Evolutionary conservation across 768 basidiomycete genomes (phyloP).

Genomic region (Gymnopilus dilepis): DNA sequence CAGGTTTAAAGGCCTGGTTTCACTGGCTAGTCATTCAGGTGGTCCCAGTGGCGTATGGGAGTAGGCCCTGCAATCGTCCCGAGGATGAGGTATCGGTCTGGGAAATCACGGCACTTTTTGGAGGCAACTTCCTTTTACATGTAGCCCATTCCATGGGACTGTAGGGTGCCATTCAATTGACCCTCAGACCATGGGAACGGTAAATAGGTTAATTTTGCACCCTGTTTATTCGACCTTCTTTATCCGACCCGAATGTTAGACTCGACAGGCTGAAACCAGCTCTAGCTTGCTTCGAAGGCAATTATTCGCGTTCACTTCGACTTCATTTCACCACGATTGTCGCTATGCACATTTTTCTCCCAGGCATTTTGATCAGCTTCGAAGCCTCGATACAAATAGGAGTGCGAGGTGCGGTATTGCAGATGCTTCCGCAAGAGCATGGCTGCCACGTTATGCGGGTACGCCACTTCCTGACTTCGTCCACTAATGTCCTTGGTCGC

Average conservation of each 20-base stretch:
- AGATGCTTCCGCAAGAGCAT: background rate
- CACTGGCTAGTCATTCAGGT: background rate
- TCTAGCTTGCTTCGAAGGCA: background rate
- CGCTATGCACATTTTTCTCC: background rate
- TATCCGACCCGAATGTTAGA: background rate
- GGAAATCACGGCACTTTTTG: constrained; percentile 2
- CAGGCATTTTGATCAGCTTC: background rate
- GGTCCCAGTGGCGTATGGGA: background rate
- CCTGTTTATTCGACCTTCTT: background rate
- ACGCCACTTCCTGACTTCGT: background rate
- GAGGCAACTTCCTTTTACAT: background rate
- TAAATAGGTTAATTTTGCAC: background rate
- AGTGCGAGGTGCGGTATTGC: background rate
- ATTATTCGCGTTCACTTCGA: too few species aligned
- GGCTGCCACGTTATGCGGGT: constrained; percentile 10
- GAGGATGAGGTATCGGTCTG: background rate
- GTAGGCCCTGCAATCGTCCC: background rate
- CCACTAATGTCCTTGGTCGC: background rate
- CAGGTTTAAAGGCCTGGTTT: background rate
- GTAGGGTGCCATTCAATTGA: background rate
- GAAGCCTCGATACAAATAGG: background rate
- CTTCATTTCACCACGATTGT: background rate
- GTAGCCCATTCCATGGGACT: background rate
- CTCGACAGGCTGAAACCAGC: background rate
- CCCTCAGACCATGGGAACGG: background rate